A percentile compares a stretch with the other conserved stretches of the same genome.
phyloP scores from a whole-genome alignment of 352 stramenopile genomes.

The Phytophthora idaei region DNA sequence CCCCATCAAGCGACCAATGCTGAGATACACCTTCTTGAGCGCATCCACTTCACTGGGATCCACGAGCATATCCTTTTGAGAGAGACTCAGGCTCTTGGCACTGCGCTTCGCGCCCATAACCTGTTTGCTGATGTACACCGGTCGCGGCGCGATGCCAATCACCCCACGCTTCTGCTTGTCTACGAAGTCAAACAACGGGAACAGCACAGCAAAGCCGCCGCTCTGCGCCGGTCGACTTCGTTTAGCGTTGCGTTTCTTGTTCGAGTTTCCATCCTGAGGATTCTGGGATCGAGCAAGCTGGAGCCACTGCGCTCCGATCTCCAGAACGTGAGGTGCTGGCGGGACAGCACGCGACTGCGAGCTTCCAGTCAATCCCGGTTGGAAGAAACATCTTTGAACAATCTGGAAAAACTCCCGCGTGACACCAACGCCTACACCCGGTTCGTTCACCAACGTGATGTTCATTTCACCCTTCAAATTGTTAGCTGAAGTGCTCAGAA shows the following conservation, averaged over 20 bases:
- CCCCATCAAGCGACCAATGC: conserved; percentile 63
- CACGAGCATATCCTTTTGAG: conserved; percentile 47
- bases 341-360: conserved; percentile 3
- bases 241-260: conserved; percentile 17
- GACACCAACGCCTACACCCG: conserved; percentile 65
- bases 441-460: conserved; percentile 72
- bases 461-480: conserved; percentile 70
- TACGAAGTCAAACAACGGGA: conserved; percentile 64
- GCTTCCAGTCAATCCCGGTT: conserved; percentile 21
- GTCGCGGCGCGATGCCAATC: conserved; percentile 44
- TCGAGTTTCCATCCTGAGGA: conserved; percentile 12
- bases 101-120: conserved; percentile 46
- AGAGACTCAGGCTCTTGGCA: conserved; percentile 38
- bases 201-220: conserved; percentile 38
- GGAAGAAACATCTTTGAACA: conserved; percentile 68
- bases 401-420: conserved; percentile 82
- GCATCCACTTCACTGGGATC: conserved; percentile 40
- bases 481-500: conserved; percentile 50
- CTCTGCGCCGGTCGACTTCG: conserved; percentile 4
- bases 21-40: conserved; percentile 69
- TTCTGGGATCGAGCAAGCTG: conserved; percentile 53
- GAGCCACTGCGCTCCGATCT: conserved; percentile 72
- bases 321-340: conserved; percentile 43
- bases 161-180: conserved; percentile 36
- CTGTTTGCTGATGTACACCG: conserved; percentile 35